A percentile compares a stretch with the other conserved stretches of the same genome.
Evolutionary conservation across 805 yeast species (phyloP).

Genomic region (Ogataea thermomethanolica): DNA sequence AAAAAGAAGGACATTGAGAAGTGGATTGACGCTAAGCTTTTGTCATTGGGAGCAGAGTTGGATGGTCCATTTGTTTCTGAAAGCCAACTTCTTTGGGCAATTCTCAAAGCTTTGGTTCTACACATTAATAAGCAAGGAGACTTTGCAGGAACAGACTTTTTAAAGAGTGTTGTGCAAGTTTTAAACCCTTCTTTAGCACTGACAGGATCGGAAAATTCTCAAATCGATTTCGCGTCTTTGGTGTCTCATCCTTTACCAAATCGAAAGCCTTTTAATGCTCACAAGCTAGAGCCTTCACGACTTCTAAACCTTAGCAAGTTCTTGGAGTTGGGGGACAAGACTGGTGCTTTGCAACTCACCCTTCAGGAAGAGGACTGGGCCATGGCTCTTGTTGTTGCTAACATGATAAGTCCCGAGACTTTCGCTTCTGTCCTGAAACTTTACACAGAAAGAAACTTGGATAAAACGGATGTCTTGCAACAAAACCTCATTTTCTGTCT

Average conservation of each 20-base stretch:
- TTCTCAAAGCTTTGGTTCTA: slow-evolving; percentile 25
- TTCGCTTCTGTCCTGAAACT: slow-evolving; percentile 43
- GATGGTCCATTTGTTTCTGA: slow-evolving; percentile 17
- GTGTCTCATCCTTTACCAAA: slow-evolving; percentile 11
- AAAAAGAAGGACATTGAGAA: slow-evolving; percentile 66
- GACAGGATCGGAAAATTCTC: slow-evolving; percentile 3
- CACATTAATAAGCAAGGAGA: slow-evolving; percentile 27
- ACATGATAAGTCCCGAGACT: slow-evolving; percentile 57
- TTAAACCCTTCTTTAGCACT: slow-evolving; percentile 40
- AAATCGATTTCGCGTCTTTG: slow-evolving; percentile 21
- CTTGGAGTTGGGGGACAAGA: slow-evolving; percentile 61
- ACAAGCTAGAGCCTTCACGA: slow-evolving; percentile 21
- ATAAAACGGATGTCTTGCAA: slow-evolving; percentile 20
- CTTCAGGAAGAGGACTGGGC: slow-evolving; percentile 70
- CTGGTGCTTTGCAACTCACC: slow-evolving; percentile 61
- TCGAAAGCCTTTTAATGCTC: slow-evolving; percentile 25
- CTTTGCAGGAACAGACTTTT: slow-evolving; percentile 28
- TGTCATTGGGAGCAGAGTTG: slow-evolving; percentile 15
- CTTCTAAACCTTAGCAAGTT: slow-evolving; percentile 33
- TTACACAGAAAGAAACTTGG: slow-evolving; percentile 21
- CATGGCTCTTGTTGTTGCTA: slow-evolving; percentile 67
- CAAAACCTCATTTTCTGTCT: slow-evolving; percentile 31
- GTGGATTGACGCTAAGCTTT: slow-evolving; percentile 50
- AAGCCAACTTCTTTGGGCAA: slow-evolving; percentile 29
- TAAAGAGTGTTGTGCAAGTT: slow-evolving; percentile 33